phyloP scores from a whole-genome alignment of 371 early-diverging fungal species.

The Smittium culicis region DNA sequence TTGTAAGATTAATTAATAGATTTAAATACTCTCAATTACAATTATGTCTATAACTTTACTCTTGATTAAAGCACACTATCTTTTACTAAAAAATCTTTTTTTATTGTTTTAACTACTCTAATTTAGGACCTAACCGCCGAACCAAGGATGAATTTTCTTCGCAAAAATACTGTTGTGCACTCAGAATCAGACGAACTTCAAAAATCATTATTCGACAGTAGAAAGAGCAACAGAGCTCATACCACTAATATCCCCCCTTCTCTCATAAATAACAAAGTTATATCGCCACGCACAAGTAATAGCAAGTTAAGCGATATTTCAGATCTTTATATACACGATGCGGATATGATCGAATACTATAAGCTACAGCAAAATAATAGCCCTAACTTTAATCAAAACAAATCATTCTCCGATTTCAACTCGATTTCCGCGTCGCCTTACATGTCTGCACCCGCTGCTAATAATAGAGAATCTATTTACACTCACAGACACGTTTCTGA shows the following conservation, averaged over 20 bases:
- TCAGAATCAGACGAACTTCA: neutral
- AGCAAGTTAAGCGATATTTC: neutral
- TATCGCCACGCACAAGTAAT: neutral
- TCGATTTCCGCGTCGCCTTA: neutral
- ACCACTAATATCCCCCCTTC: neutral
- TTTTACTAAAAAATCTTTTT: too few species aligned
- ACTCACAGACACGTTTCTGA: neutral
- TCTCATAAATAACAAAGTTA: neutral
- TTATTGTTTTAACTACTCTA: too few species aligned
- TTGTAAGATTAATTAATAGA: neutral
- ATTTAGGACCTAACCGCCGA: neutral
- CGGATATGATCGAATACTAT: neutral
- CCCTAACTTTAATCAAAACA: neutral
- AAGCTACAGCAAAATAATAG: neutral
- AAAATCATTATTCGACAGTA: too few species aligned
- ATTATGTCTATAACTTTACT: neutral
- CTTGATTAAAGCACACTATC: neutral
- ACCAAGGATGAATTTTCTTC: neutral
- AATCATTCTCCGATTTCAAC: neutral
- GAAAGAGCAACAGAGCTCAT: neutral
- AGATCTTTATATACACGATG: neutral
- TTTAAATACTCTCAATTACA: neutral
- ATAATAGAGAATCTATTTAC: neutral
- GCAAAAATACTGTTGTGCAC: neutral
- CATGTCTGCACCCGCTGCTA: neutral